phyloP scores from a whole-genome alignment of 2,329 filamentous ascomycete species.

The Furcasterigmium furcatum region DNA sequence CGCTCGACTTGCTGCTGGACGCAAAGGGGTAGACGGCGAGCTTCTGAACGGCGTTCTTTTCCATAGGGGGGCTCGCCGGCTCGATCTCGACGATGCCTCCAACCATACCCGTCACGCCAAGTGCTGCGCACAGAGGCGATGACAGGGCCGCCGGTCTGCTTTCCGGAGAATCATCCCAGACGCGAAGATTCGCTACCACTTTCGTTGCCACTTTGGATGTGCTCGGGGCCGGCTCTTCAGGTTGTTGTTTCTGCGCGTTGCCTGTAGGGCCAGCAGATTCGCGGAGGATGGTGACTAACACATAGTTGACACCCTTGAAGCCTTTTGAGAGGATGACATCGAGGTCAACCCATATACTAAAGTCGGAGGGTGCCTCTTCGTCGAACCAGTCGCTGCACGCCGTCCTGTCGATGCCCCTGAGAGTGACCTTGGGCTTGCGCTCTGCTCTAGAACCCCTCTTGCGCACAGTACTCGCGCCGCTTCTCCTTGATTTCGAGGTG shows the following conservation, averaged over 20 bases:
- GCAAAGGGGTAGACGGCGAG: constrained; percentile 83
- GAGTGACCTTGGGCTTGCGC: constrained; percentile 65
- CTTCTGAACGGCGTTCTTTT: constrained; percentile 59
- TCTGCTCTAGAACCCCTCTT: constrained; percentile 58
- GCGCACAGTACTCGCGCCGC: constrained; percentile 72
- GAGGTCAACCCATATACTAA: constrained; percentile 82
- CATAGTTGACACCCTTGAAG: constrained; percentile 74
- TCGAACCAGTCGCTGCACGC: constrained; percentile 77
- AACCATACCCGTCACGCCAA: constrained; percentile 71
- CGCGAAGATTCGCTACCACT: constrained; percentile 69
- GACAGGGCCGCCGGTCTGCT: constrained; percentile 79
- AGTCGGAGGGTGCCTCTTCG: constrained; percentile 50
- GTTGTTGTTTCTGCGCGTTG: constrained; percentile 46
- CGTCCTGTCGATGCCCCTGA: constrained; percentile 73
- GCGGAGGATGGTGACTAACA: constrained; percentile 48
- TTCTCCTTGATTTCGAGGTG: constrained; percentile 73
- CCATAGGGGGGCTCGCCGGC: constrained; percentile 70
- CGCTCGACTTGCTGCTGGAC: constrained; percentile 49
- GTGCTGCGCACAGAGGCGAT: constrained; percentile 66
- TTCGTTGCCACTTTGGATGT: constrained; percentile 55
- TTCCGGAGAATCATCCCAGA: constrained; percentile 87
- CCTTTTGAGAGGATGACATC: constrained; percentile 70
- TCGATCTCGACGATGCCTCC: constrained; percentile 88
- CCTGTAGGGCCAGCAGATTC: not conserved
- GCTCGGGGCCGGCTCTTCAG: constrained; percentile 59